Evolutionary conservation across 2,329 filamentous ascomycete species (phyloP).

Genomic region (Tolypocladium album): DNA sequence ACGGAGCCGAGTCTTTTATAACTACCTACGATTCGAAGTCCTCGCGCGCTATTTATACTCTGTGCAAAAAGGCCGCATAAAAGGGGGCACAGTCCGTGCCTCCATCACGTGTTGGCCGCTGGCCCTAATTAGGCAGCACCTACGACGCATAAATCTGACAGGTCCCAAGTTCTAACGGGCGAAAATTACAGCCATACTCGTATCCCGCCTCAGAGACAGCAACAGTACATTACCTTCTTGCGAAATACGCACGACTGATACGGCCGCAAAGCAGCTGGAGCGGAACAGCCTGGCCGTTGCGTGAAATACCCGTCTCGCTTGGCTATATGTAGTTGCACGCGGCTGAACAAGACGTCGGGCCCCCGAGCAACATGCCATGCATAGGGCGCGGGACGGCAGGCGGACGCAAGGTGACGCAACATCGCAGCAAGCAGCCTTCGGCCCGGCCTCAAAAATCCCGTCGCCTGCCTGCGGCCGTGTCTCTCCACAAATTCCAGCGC

Average conservation of each 20-base stretch:
- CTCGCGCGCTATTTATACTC: background rate
- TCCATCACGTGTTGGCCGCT: no score
- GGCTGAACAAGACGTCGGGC: background rate
- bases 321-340: background rate
- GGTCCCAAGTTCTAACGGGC: background rate
- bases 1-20: background rate
- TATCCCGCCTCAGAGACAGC: background rate
- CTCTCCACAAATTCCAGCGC: no score
- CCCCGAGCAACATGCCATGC: background rate
- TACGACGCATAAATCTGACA: background rate
- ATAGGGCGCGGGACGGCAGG: background rate
- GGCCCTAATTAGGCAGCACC: no score
- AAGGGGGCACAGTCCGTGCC: no score
- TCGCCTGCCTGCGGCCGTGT: no score
- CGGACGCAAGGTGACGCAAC: background rate
- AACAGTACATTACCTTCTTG: background rate
- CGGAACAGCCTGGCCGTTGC: background rate
- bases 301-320: background rate
- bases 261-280: background rate
- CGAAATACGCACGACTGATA: background rate
- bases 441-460: background rate
- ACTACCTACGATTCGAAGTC: background rate
- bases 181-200: background rate
- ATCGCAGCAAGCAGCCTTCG: background rate
- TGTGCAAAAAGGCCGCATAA: no score